These are phyloP conservation scores for maize (Zea mays) DNA, from an alignment of 176 grass and related monocot species.

Conservation along the genomic window Zm-B73-REFERENCE-NAM-5.0 NC_050099.1:220676501-220677000, in stretches of 20 bases:
- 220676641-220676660: neutral
- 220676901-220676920: constrained; percentile 11
- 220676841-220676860: neutral
- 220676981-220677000: constrained; percentile 85
- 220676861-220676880: constrained; percentile 2
- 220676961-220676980: constrained; percentile 69
- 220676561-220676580: constrained; percentile 5
- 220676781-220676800: constrained; percentile 17
- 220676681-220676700: neutral
- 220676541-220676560: neutral
- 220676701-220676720: neutral
- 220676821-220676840: neutral
- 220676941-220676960: constrained; percentile 70
- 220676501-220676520: neutral
- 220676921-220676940: constrained; percentile 51
- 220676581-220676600: neutral
- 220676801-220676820: neutral
- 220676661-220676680: constrained; percentile 3
- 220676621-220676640: neutral
- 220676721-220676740: neutral
- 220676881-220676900: constrained; percentile 26
- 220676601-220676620: neutral
- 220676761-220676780: neutral
- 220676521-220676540: neutral
- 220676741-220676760: neutral